Percentiles rank a stretch among this genome's conserved stretches.
Conservation (phyloP, 2,329 filamentous ascomycete species). For the Colletotrichum shisoi region DNA sequence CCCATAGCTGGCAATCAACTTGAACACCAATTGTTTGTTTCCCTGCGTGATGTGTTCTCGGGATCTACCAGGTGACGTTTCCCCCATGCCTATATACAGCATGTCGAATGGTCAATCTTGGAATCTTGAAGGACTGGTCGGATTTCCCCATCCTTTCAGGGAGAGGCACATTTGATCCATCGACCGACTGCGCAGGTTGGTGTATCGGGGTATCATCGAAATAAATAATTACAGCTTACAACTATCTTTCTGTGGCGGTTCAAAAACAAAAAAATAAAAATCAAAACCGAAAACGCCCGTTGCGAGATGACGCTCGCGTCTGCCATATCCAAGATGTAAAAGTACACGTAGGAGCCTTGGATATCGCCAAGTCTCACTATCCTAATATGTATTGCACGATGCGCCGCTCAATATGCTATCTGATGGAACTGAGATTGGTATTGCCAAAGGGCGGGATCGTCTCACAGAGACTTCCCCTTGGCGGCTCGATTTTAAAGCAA, state of each 20-base stretch:
- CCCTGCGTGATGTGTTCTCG: neutral
- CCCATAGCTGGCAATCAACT: neutral
- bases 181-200: constrained; percentile 25
- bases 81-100: neutral
- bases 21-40: too few relatives aligned
- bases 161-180: constrained; percentile 18
- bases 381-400: neutral
- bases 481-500: neutral
- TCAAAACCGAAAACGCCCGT: neutral
- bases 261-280: too few relatives aligned
- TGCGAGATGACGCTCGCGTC: neutral
- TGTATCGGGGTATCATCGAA: constrained; percentile 38
- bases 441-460: neutral
- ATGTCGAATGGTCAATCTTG: neutral
- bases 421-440: neutral
- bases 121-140: neutral
- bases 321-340: constrained; percentile 29
- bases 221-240: constrained; percentile 24
- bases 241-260: neutral
- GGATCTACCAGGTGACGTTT: neutral
- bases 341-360: constrained; percentile 18
- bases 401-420: neutral
- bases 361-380: constrained; percentile 3
- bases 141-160: neutral
- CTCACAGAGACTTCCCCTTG: neutral